Evolutionary conservation across 108 stramenopile genomes (phyloP), one percentile per base, ranked within the genome.

Genomic region (Bacterosira constricta): DNA sequence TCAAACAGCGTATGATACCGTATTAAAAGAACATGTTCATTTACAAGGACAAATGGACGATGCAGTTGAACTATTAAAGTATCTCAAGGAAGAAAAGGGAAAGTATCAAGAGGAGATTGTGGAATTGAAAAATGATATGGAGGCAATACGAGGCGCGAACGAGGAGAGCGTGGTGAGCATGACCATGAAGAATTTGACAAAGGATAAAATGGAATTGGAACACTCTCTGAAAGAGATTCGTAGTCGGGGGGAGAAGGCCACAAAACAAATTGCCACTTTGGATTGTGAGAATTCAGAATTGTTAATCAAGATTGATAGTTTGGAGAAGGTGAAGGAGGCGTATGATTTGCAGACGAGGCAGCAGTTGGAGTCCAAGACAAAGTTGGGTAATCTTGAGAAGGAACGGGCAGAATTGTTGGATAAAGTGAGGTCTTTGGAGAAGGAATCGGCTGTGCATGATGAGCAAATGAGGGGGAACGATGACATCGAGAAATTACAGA

Each of bases 21-120:
- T 76, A 18, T 69, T 42, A 26, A 30, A 34, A 1, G 75, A 76
- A 21, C 66, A 76, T 34, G 15, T 60, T 11, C 38, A 21, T 18
- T 53, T 76, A 11, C 75, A 76, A 39, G 67, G 63, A 34, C 75
- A 76, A 45, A 76, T 76, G 75, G 75, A 76, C 56, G 75, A 76
- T 52, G 75, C 75, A 4, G 75, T 76, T 17, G 75, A 76, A 35
- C 39, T 76, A 30, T 67, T 76, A 6, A 76, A 76, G 49, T 76
- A 68, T 52, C 44, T 76, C 8, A 75, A 75, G 74, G 74, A 75
- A 49, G 74, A 75, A 32, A 75, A 75, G 29, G 18, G 23, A 30
- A n/a, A 29, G 2, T 50, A 75, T 38, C 65, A 75, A 42, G 51
- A 23, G 7, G 44, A 49, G 26, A 69, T 69, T 37, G 57, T 47